A percentile compares a stretch with the other conserved stretches of the same genome.
phyloP scores from a whole-genome alignment of 2,329 filamentous ascomycete species.

The Fusarium keratoplasticum region DNA sequence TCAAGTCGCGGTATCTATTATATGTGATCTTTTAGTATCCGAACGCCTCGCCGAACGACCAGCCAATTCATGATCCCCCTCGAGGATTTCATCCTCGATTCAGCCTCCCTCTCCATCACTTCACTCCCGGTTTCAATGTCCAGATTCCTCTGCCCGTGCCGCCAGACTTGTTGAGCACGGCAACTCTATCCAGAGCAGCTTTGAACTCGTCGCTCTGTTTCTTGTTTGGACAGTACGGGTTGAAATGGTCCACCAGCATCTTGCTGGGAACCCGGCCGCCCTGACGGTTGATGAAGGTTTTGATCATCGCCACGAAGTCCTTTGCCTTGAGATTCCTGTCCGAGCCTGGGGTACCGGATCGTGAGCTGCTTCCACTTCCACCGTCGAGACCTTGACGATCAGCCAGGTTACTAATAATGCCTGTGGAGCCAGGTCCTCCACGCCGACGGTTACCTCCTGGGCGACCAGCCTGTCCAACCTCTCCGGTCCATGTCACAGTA shows the following conservation, averaged over 20 bases:
- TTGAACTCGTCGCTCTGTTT: slow-evolving; percentile 85
- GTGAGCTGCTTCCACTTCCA: slow-evolving; percentile 57
- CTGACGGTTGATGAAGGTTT: slow-evolving; percentile 81
- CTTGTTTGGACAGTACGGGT: slow-evolving; percentile 74
- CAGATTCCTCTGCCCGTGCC: slow-evolving; percentile 66
- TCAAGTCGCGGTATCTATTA: slow-evolving; percentile 5
- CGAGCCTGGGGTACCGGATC: slow-evolving; percentile 57
- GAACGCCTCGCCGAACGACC: slow-evolving; percentile 25
- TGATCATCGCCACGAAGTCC: slow-evolving; percentile 79
- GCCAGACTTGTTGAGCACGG: slow-evolving; percentile 72
- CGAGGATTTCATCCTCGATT: background rate
- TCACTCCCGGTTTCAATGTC: slow-evolving; percentile 56
- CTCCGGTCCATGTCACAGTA: slow-evolving; percentile 93
- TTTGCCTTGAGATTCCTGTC: slow-evolving; percentile 61
- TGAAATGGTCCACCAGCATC: slow-evolving; percentile 91
- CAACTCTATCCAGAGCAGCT: slow-evolving; percentile 80
- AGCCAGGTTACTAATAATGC: slow-evolving; percentile 68
- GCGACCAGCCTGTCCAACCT: slow-evolving; percentile 80
- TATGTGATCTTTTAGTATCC: slow-evolving; percentile 13
- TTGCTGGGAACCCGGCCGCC: slow-evolving; percentile 85
- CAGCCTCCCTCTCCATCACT: slow-evolving; percentile 24
- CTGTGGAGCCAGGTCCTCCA: slow-evolving; percentile 64
- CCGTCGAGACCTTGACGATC: slow-evolving; percentile 65
- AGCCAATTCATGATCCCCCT: background rate
- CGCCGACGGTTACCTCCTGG: slow-evolving; percentile 67